Evolutionary conservation across 2,329 filamentous ascomycete genomes (phyloP), one percentile per base, ranked within the genome.

Genomic region (Aphanocladium album): DNA sequence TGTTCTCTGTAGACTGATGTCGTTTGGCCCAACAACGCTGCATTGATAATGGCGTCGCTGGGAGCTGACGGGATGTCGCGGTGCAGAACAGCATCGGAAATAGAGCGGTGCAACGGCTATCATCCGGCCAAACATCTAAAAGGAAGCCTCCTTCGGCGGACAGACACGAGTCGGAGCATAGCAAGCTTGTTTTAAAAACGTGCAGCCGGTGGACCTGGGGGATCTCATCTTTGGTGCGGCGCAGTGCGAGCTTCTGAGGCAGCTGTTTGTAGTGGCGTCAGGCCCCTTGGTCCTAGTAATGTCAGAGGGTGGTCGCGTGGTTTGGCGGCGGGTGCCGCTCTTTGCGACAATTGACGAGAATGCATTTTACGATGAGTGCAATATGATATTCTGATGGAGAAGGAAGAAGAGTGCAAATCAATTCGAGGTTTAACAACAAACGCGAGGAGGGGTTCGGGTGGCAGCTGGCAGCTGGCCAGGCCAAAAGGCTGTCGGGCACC

Each of bases 161-260:
- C 25, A 27, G 23, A 21, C 25, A 27, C 35, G 47, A 59, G 47
- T 59, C 47, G 56, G 47, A 45, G 39, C 30, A 58, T 39, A 41
- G 37, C 4, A 33, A 52, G 56, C 25, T 33, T 51, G 35, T 51
- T 52, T 59, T 45, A 27, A 27, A 50, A 57, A 9, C 35, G n/a
- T 33, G 30, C 45, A 41, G 37, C 51, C 9, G 19, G 47, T 59
- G 55, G 55, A 41, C 35, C 51, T 27, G 17, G n/a, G 35, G 27
- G 23, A 39, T 49, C 23, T 50, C 33, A 49, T 19, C 30, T 39
- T 21, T 57, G 33, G 45, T 57, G 46, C 53, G 45, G 45, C 55
- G 55, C 11, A 25, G 56, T 52, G 37, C 12, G 23, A 58, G 56
- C 53, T 58, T 51, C 56, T 58, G 56, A 58, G 46, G 56, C 55